Conservation (phyloP, 2,329 filamentous ascomycete species). For the Fusarium burgessii region DNA sequence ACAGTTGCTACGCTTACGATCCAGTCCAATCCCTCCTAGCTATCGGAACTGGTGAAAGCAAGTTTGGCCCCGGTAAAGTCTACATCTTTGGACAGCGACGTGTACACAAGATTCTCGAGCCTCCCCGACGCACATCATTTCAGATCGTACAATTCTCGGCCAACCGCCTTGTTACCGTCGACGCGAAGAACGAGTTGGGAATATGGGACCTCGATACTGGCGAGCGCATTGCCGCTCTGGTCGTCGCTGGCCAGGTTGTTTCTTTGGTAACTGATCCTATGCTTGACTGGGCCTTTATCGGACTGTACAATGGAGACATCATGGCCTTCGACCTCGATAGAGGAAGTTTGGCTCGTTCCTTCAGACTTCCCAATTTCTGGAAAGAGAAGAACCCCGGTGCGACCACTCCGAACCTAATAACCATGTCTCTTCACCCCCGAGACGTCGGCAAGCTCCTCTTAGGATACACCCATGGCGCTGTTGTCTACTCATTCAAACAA, state of each 20-base stretch:
- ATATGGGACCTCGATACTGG: conserved; percentile 84
- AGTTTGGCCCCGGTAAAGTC: conserved; percentile 87
- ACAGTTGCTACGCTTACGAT: conserved; percentile 85
- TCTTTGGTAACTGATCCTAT: conserved; percentile 85
- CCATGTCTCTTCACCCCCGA: conserved; percentile 86
- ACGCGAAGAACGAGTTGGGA: conserved; percentile 85
- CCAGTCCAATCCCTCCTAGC: conserved; percentile 94
- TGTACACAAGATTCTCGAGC: conserved; percentile 79
- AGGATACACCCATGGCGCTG: conserved; percentile 89
- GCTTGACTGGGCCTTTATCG: conserved; percentile 93
- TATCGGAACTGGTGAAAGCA: conserved; percentile 88
- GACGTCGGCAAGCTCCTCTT: conserved; percentile 93
- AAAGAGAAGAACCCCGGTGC: conserved; percentile 75
- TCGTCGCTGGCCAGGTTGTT: conserved; percentile 81
- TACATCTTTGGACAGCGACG: conserved; percentile 88
- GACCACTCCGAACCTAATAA: conserved; percentile 72
- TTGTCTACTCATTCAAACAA: conserved; percentile 95
- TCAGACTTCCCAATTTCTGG: conserved; percentile 92
- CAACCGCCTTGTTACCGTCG: conserved; percentile 86
- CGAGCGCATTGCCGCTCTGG: conserved; percentile 74
- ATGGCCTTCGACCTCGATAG: conserved; percentile 94
- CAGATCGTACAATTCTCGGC: conserved; percentile 85
- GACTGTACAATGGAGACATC: conserved; percentile 84
- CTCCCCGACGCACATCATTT: conserved; percentile 79
- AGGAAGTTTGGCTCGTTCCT: conserved; percentile 74